A percentile compares a stretch with the other conserved stretches of the same genome.
These are phyloP conservation scores for Gomphus sp. DNA, from an alignment of 1,284 basidiomycete genomes.

Conservation along the genomic window DNA sequence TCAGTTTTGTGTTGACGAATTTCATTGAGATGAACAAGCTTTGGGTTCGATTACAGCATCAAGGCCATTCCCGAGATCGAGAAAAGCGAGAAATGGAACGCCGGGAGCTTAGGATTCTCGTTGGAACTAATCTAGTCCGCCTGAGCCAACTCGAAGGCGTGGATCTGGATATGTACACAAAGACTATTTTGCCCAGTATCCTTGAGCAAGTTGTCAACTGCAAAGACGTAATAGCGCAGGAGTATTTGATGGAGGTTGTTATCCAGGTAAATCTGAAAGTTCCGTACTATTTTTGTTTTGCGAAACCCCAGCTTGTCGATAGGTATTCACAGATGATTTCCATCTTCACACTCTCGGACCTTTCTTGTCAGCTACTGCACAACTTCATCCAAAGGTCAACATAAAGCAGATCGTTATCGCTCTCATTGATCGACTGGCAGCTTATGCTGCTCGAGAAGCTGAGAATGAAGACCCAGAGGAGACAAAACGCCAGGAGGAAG, in stretches of 20 bases:
- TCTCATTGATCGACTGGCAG: conserved; percentile 88
- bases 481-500: conserved; percentile 83
- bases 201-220: conserved; percentile 94
- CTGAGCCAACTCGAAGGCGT: conserved; percentile 91
- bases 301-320: not conserved
- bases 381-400: conserved; percentile 91
- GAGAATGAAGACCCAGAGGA: conserved; percentile 92
- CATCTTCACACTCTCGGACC: conserved; percentile 87
- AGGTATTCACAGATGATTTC: conserved; percentile 96
- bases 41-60: conserved; percentile 94
- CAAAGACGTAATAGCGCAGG: conserved; percentile 95
- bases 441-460: conserved; percentile 88
- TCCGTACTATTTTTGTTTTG: not conserved
- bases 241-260: conserved; percentile 97
- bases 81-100: conserved; percentile 95
- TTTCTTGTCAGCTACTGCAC: conserved; percentile 89
- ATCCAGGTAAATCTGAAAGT: conserved; percentile 60
- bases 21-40: conserved; percentile 99
- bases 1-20: conserved; percentile 89
- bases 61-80: conserved; percentile 89
- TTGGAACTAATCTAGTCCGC: conserved; percentile 92
- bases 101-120: conserved; percentile 84
- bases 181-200: conserved; percentile 77
- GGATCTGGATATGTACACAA: conserved; percentile 83
- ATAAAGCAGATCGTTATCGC: conserved; percentile 96